Percentiles rank a stretch among this genome's conserved stretches.
phyloP scores from a whole-genome alignment of 768 basidiomycete species.

The Mycena alexandri region DNA sequence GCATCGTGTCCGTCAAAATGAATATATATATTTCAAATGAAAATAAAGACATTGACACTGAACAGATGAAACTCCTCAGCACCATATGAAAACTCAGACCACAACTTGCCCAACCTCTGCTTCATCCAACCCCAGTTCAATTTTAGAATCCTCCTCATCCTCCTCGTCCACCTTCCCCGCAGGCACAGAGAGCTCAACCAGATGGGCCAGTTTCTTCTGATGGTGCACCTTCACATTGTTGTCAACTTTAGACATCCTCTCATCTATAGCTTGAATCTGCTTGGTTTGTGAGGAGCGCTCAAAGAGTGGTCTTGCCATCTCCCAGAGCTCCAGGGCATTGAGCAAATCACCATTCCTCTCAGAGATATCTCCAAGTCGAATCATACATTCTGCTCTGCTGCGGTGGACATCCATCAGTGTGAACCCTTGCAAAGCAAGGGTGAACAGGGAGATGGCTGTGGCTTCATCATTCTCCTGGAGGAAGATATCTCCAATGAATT shows the following conservation, averaged over 20 bases:
- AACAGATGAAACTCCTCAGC: too few species aligned
- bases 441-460: slow-evolving; percentile 1
- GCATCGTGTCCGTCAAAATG: too few species aligned
- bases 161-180: too few species aligned
- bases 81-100: too few species aligned
- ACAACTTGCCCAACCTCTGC: too few species aligned
- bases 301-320: background rate
- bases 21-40: too few species aligned
- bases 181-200: too few species aligned
- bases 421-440: background rate
- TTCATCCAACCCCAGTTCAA: too few species aligned
- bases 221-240: background rate
- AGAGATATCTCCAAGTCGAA: background rate
- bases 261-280: background rate
- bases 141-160: too few species aligned
- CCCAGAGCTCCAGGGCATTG: background rate
- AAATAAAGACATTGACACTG: too few species aligned
- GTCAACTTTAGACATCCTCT: background rate
- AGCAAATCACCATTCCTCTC: background rate
- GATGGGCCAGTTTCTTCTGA: background rate
- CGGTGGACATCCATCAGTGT: slow-evolving; percentile 1
- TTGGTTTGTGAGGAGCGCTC: background rate
- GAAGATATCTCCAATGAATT: background rate
- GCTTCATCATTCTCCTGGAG: background rate
- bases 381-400: background rate